Evolutionary conservation across 1,284 basidiomycete species (phyloP).

Genomic region (Gomphus sp.): DNA sequence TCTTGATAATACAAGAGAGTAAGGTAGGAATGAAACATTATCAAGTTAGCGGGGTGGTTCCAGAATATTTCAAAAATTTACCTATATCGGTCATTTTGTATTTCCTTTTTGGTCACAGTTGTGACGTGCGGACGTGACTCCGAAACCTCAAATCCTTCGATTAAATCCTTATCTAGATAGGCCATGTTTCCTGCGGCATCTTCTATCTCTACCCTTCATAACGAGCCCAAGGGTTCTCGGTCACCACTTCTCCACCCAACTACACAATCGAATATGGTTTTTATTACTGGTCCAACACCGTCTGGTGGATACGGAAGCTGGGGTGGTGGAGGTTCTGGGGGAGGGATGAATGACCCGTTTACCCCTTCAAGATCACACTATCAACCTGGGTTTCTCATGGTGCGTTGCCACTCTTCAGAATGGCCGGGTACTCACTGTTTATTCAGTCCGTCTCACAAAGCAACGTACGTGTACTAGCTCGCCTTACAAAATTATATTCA

Average conservation of each 20-base stretch:
- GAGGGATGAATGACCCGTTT: slow-evolving; percentile 8
- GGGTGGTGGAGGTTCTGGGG: not conserved
- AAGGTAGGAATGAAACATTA: no score
- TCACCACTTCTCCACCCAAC: not conserved
- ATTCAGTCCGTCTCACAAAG: not conserved
- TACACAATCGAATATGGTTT: slow-evolving; percentile 3
- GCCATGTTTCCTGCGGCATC: slow-evolving; percentile 8
- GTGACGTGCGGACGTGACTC: not conserved
- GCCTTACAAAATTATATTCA: not conserved
- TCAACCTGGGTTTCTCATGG: slow-evolving; percentile 11
- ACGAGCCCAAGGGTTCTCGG: not conserved
- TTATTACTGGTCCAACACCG: not conserved
- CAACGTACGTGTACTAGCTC: not conserved
- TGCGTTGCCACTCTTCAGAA: not conserved
- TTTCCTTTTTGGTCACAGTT: no score
- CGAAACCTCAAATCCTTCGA: not conserved
- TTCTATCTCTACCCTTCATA: not conserved
- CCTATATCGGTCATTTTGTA: no score
- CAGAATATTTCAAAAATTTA: no score
- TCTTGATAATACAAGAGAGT: no score
- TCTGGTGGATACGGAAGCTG: slow-evolving; percentile 1
- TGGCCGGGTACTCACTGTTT: not conserved
- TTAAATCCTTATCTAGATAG: not conserved
- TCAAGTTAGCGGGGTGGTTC: no score
- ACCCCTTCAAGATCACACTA: slow-evolving; percentile 11